Conservation (phyloP, 441 rosid genomes). For the Adansonia gregorii region DNA sequence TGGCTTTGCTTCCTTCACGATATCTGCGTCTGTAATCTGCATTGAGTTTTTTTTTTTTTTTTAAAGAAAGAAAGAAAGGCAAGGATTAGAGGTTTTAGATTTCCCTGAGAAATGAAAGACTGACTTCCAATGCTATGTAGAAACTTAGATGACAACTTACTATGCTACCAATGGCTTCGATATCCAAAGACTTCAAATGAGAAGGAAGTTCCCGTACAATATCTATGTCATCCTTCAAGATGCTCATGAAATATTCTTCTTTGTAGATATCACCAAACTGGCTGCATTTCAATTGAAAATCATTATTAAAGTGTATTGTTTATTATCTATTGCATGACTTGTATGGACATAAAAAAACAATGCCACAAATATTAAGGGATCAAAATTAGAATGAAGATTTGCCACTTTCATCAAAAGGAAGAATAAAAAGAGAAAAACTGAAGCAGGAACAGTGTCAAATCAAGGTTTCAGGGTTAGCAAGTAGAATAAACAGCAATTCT, state of each 20-base stretch:
- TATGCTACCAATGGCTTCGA: constrained; percentile 70
- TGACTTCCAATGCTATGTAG: not conserved
- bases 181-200: constrained; percentile 54
- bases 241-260: constrained; percentile 60
- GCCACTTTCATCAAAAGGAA: too few relatives aligned
- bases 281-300: constrained; percentile 49
- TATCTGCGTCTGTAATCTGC: constrained; percentile 83
- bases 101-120: not conserved
- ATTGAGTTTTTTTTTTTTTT: not conserved
- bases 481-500: too few relatives aligned
- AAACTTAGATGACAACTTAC: constrained; percentile 46
- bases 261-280: constrained; percentile 89
- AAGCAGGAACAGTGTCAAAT: not conserved
- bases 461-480: not conserved
- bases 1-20: constrained; percentile 83
- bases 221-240: constrained; percentile 63
- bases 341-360: not conserved
- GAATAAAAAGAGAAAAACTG: too few relatives aligned
- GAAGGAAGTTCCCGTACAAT: constrained; percentile 82
- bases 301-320: constrained; percentile 17
- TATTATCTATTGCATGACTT: not conserved
- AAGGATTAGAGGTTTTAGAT: constrained; percentile 2
- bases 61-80: not conserved
- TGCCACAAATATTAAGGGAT: not conserved
- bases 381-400: too few relatives aligned